These are phyloP conservation scores for Aspergillus campestris DNA, from an alignment of 495 filamentous ascomycete species.

Conservation along the genomic window DNA sequence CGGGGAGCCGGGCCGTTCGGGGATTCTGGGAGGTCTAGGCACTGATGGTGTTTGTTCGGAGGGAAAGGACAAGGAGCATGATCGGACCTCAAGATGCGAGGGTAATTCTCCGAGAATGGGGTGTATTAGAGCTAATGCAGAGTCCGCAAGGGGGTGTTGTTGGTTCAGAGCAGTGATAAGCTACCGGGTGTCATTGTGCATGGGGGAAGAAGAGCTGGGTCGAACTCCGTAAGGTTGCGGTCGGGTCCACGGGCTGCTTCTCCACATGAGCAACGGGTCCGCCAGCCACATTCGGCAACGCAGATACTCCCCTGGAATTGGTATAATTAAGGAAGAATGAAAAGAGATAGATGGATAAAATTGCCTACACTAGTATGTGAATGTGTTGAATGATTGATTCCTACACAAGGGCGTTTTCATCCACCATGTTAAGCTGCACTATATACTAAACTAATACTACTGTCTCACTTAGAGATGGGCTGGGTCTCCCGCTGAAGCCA, in stretches of 20 bases:
- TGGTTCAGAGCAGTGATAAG: too few species aligned
- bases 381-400: background rate
- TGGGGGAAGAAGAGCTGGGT: background rate
- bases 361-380: background rate
- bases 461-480: conserved; percentile 32
- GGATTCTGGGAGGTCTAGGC: too few species aligned
- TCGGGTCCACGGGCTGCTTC: conserved; percentile 1
- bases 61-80: too few species aligned
- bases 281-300: conserved; percentile 13
- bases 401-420: too few species aligned
- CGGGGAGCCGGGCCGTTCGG: background rate
- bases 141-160: too few species aligned
- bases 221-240: background rate
- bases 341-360: too few species aligned
- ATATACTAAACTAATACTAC: background rate
- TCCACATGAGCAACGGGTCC: conserved; percentile 8
- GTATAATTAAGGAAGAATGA: too few species aligned
- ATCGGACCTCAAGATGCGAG: too few species aligned
- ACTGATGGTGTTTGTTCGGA: too few species aligned
- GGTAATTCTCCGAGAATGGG: too few species aligned
- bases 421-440: background rate
- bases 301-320: too few species aligned
- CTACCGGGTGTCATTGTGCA: background rate
- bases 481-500: conserved; percentile 87
- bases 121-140: too few species aligned